Evolutionary conservation across 1,284 basidiomycete genomes (phyloP).

Genomic region (Phlebopus sp.): DNA sequence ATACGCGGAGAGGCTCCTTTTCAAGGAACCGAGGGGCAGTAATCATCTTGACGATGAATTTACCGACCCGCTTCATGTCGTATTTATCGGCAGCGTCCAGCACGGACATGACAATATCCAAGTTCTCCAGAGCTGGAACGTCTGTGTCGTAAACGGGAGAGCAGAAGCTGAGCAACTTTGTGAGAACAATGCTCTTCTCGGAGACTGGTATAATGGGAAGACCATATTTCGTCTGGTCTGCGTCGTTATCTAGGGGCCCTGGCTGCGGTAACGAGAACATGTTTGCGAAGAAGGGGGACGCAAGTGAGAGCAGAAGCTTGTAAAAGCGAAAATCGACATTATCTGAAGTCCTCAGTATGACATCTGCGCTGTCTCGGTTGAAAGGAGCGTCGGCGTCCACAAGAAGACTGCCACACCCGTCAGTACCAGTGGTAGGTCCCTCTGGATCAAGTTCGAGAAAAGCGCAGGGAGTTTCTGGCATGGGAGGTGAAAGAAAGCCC

Average conservation of each 20-base stretch:
- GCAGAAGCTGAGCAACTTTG: constrained; percentile 29
- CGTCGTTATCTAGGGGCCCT: constrained; percentile 20
- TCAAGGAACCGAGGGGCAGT: constrained; percentile 40
- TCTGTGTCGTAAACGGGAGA: constrained; percentile 31
- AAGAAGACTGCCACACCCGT: constrained; percentile 6
- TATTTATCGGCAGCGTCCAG: constrained; percentile 37
- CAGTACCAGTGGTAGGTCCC: neutral
- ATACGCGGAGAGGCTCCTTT: constrained; percentile 47
- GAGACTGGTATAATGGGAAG: constrained; percentile 31
- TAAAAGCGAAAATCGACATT: constrained; percentile 39
- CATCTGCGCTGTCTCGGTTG: constrained; percentile 33
- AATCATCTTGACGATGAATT: constrained; percentile 35
- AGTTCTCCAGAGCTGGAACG: constrained; percentile 27
- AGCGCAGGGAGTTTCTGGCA: constrained; percentile 13
- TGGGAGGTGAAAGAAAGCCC: constrained; percentile 12
- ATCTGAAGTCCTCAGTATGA: constrained; percentile 40
- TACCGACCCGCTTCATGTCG: constrained; percentile 35
- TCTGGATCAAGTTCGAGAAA: constrained; percentile 6
- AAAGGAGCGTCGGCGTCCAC: constrained; percentile 31
- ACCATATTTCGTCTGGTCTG: constrained; percentile 31
- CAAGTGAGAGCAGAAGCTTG: constrained; percentile 36
- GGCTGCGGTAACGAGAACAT: constrained; percentile 42
- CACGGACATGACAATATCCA: constrained; percentile 32
- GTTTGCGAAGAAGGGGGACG: constrained; percentile 40
- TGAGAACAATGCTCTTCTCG: constrained; percentile 29